Base-by-base conservation (phyloP, 441 rosid species). In the Eutrema salsugineum region DNA sequence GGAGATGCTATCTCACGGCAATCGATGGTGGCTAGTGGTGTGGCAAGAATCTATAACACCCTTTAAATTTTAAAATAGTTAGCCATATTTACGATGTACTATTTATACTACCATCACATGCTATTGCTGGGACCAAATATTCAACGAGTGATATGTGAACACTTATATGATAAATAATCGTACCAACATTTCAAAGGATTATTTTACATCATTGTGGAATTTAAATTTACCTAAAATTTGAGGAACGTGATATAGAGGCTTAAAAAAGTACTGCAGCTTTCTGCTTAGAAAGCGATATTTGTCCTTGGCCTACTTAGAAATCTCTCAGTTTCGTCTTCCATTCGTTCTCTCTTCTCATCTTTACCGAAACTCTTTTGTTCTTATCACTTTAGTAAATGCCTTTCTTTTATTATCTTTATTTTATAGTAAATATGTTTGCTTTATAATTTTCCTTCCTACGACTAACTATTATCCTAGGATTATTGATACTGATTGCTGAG, bases 111-210 rank as follows among this genome's bases (percentile, higher is more conserved):
- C 35, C 27, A 65, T 57, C 61, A 66, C 60, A 73, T 72, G 70
- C n/a, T n/a, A n/a, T n/a, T n/a, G n/a, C 11, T 43, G 70, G 57
- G 42, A 42, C 58, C 50, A 65, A 19, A 28, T n/a, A 56, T 58
- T 57, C n/a, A 56, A 57, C 43, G 27, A 38, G 59, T 57, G 38
- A 65, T 73, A 65, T 73, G 66, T 48, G 63, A 24, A 65, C 59
- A 65, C 49, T 36, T 38, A 65, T 66, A 58, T 66, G 61, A 66
- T 66, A 73, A 15, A 65, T 56, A 65, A 56, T 56, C 17, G 71
- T 64, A 48, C 59, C 59, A 56, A n/a, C 22, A 64, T 72, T 58
- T 65, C 53, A 57, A 5, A 33, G 47, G 48, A 71, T 62, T 53
- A 53, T 40, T 55, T 68, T 55, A 19, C 46, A 56, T 6, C 33